These are phyloP conservation scores for Babesia ovata DNA, from an alignment of 169 alveolate genomes.

Conservation along the genomic window DNA sequence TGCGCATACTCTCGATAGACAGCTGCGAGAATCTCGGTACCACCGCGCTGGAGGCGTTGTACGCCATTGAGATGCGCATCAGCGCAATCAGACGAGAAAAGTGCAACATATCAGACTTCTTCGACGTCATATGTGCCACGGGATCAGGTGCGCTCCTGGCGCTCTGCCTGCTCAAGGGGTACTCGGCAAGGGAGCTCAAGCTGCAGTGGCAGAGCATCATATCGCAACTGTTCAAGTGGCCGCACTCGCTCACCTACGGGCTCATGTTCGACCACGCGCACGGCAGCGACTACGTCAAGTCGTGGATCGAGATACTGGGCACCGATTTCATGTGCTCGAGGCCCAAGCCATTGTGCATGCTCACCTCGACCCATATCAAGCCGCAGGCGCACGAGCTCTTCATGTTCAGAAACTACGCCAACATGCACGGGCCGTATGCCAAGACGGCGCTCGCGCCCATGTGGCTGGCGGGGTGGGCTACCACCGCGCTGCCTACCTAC, in stretches of 20 bases:
- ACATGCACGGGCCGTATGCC: constrained; percentile 66
- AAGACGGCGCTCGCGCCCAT: constrained; percentile 79
- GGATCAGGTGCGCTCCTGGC: constrained; percentile 81
- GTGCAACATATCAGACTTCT: constrained; percentile 73
- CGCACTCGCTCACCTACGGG: constrained; percentile 75
- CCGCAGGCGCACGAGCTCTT: constrained; percentile 73
- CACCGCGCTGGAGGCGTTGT: constrained; percentile 70
- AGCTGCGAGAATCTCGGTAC: constrained; percentile 80
- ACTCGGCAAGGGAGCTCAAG: constrained; percentile 65
- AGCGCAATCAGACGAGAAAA: constrained; percentile 65
- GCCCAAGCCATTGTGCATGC: constrained; percentile 67
- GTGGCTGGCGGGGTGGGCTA: constrained; percentile 86
- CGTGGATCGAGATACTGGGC: constrained; percentile 70
- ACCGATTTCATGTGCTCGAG: constrained; percentile 65
- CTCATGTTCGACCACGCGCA: constrained; percentile 73
- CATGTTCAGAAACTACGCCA: constrained; percentile 73
- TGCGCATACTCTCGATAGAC: constrained; percentile 78
- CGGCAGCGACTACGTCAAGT: constrained; percentile 54
- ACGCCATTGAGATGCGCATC: constrained; percentile 70
- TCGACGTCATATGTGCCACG: constrained; percentile 79
- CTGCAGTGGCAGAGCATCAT: constrained; percentile 63
- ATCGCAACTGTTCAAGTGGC: constrained; percentile 71
- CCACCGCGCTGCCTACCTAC: constrained; percentile 81
- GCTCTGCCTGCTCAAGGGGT: constrained; percentile 73
- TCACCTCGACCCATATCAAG: constrained; percentile 81